These are phyloP conservation scores for Eucalyptus sp. DNA, from an alignment of 345 rosid genomes.

Conservation along the genomic window DNA sequence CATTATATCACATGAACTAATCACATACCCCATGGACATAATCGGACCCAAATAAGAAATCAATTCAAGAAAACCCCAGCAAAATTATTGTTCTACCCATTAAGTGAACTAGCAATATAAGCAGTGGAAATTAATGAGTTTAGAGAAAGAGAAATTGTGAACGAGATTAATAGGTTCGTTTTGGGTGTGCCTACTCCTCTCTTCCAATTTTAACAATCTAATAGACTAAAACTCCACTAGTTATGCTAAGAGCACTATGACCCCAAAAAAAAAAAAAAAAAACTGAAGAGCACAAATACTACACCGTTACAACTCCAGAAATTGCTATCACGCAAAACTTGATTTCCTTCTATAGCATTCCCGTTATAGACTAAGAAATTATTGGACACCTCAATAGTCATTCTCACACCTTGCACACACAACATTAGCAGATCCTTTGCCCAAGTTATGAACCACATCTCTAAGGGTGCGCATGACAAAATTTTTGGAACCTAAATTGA, in stretches of 20 bases:
- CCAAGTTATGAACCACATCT: neutral
- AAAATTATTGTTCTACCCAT: neutral
- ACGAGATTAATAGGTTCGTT: rapidly evolving
- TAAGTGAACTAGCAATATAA: neutral
- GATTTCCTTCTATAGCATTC: neutral
- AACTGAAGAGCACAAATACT: neutral
- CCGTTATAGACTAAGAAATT: neutral
- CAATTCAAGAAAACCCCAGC: neutral
- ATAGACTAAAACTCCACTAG: neutral
- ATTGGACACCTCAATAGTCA: neutral
- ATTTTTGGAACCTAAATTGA: too few relatives aligned
- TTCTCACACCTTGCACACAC: neutral
- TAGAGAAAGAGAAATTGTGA: neutral
- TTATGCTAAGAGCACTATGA: neutral
- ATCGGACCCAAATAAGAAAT: neutral
- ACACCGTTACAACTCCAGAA: neutral
- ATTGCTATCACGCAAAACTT: neutral
- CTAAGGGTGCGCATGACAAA: too few relatives aligned
- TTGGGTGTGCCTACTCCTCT: neutral
- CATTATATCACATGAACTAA: neutral
- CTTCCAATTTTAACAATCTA: rapidly evolving
- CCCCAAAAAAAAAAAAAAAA: rapidly evolving
- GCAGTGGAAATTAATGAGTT: rapidly evolving
- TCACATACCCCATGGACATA: neutral
- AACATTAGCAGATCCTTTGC: neutral